Conservation (phyloP, 805 yeast species). For the Myxozyma melibiosi region DNA sequence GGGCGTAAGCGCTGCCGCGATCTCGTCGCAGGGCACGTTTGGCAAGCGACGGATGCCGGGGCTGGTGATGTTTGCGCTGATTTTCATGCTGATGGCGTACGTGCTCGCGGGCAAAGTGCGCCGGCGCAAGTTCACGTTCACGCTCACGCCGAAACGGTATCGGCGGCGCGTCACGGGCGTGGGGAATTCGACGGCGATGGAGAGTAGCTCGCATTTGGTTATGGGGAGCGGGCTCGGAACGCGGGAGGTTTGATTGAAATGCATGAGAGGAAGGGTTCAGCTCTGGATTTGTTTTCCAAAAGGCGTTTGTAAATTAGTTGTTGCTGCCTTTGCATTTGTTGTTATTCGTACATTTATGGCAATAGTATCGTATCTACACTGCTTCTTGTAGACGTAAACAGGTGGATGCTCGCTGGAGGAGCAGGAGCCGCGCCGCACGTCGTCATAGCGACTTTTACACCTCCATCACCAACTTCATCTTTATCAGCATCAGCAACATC, state of each 20-base stretch:
- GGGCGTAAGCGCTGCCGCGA: slow-evolving; percentile 1
- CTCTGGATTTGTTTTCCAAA: background rate
- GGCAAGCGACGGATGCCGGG: slow-evolving; percentile 29
- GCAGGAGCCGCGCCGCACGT: background rate
- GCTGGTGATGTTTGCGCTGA: slow-evolving; percentile 21
- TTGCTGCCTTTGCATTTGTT: no score
- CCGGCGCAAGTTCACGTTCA: slow-evolving; percentile 22
- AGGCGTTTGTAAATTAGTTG: no score
- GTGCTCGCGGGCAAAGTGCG: slow-evolving; percentile 25
- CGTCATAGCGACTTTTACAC: background rate
- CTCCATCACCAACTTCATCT: background rate
- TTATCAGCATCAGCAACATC: no score
- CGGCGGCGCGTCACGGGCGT: slow-evolving; percentile 25
- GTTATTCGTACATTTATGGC: no score
- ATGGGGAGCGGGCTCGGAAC: background rate
- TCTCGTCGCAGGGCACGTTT: slow-evolving; percentile 23
- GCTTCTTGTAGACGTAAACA: background rate
- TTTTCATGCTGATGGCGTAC: slow-evolving; percentile 25
- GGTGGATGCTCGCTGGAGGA: background rate
- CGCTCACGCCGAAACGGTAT: slow-evolving; percentile 25
- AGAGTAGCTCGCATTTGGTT: background rate
- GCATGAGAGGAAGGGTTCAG: background rate
- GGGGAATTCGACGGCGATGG: background rate
- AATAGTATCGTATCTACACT: background rate
- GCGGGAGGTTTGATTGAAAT: background rate